Evolutionary conservation across 2,329 filamentous ascomycete species (phyloP), one percentile per base, ranked within the genome.

Genomic region (Phyllosticta citriasiana): DNA sequence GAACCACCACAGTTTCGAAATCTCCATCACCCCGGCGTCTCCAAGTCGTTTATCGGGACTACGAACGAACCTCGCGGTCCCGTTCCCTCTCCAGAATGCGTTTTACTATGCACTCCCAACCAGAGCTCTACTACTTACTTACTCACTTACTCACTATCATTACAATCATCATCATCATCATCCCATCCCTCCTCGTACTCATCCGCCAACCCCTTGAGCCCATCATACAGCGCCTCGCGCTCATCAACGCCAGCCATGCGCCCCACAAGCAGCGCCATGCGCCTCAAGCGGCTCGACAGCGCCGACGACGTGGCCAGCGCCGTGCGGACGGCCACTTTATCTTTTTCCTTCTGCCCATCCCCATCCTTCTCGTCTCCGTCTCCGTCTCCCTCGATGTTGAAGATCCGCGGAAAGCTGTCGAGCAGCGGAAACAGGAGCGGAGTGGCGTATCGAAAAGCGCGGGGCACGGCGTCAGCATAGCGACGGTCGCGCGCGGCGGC

Each of bases 131-230:
- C 9, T 12, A 8, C 10, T 40, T 2, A 1, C 2, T 19, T 12
- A 19, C 59, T 61, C 59, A 61, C 53, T 51, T 51, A 50, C 35
- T 55, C 51, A 16, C 56, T 55, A 47, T 47, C 55, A 24, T 65
- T 67, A 50, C 53, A 25, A 47, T 57, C 59, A 16, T 57, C 12
- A 27, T 86, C 90, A 22, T 86, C 90, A 68, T 88, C 91, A 12
- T 85, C 86, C 89, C 90, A 96, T 1, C 91, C 91, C 64, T 94
- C 89, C 66, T 90, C 86, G 72, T 97, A 97, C 63, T 89, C 89
- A 69, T 96, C 92, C 1, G 88, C 87, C 68, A 97, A 86, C 63
- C 89, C 87, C 25, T 88, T 85, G 50, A 99, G 78, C 12, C 88
- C 86, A 69, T 96, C 94, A 54, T 85, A 84, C n/a, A 97, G 78